phyloP scores from a whole-genome alignment of 805 yeast species.

The Candida nanaspora region DNA sequence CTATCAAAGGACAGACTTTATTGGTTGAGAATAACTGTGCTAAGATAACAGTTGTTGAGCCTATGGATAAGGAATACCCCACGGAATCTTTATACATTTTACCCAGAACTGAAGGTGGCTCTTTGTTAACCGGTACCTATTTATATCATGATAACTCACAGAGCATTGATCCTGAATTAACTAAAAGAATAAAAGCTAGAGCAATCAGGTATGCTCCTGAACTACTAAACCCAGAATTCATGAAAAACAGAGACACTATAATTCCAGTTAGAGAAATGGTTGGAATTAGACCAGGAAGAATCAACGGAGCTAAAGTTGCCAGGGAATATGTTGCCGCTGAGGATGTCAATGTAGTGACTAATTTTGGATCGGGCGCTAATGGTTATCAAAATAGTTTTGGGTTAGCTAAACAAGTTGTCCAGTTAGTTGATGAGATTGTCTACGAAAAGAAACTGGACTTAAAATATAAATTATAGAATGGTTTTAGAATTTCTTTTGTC shows the following conservation, averaged over 20 bases:
- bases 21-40: constrained; percentile 39
- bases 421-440: constrained; percentile 13
- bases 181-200: constrained; percentile 34
- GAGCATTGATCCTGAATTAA: constrained; percentile 38
- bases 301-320: constrained; percentile 46
- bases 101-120: constrained; percentile 64
- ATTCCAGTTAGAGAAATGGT: constrained; percentile 52
- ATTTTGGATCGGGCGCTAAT: constrained; percentile 70
- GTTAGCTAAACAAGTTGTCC: constrained; percentile 15
- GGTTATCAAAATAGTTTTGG: constrained; percentile 52
- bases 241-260: constrained; percentile 31
- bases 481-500: too few relatives aligned
- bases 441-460: constrained; percentile 3
- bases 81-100: constrained; percentile 48
- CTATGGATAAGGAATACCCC: constrained; percentile 23
- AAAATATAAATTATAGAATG: neutral
- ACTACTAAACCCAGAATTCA: constrained; percentile 21
- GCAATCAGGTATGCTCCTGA: constrained; percentile 47
- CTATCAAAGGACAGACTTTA: constrained; percentile 54
- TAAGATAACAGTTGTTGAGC: constrained; percentile 27
- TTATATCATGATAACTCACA: constrained; percentile 15
- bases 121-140: constrained; percentile 49
- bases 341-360: constrained; percentile 38
- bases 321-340: constrained; percentile 21
- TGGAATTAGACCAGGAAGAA: constrained; percentile 65